These are phyloP conservation scores for Xanthoconium purpureum DNA, from an alignment of 768 basidiomycete genomes.

Conservation along the genomic window DNA sequence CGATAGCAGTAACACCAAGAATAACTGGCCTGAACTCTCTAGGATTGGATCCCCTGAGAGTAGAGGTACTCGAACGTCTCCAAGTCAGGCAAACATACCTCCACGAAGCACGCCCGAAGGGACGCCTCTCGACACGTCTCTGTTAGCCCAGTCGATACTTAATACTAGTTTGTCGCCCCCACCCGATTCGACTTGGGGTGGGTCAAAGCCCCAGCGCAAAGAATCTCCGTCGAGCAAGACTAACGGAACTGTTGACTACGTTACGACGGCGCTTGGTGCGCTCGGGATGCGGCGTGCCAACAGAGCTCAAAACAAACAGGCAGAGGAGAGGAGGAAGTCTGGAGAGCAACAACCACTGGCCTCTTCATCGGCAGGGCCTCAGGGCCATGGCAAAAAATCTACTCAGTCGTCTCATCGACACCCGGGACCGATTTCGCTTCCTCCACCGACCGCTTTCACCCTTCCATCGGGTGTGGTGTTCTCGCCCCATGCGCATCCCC, in stretches of 20 bases:
- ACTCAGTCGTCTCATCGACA: slow-evolving; percentile 42
- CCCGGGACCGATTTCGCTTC: slow-evolving; percentile 69
- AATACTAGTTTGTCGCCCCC: slow-evolving; percentile 2
- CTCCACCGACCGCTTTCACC: slow-evolving; percentile 50
- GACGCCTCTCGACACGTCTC: slow-evolving; percentile 1
- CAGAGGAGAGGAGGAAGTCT: slow-evolving; percentile 26
- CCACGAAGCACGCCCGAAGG: slow-evolving; percentile 6
- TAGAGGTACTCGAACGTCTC: slow-evolving; percentile 4
- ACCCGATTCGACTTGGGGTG: slow-evolving; percentile 14
- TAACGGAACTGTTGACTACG: slow-evolving; percentile 19
- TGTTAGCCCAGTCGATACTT: slow-evolving; percentile 18
- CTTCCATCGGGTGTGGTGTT: slow-evolving; percentile 38
- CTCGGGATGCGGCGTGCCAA: slow-evolving; percentile 31
- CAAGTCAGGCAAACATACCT: slow-evolving; percentile 4
- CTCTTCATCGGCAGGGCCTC: slow-evolving; percentile 10
- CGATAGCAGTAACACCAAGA: neutral
- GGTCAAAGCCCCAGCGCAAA: slow-evolving; percentile 15
- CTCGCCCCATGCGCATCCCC: slow-evolving; percentile 34
- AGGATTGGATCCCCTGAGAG: slow-evolving; percentile 19
- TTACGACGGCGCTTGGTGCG: slow-evolving; percentile 25
- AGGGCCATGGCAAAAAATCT: slow-evolving; percentile 14
- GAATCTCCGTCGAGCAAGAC: slow-evolving; percentile 8
- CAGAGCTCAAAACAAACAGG: slow-evolving; percentile 18
- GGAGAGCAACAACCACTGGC: slow-evolving; percentile 18
- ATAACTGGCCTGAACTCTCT: slow-evolving; percentile 12